A percentile compares a stretch with the other conserved stretches of the same genome.
Conservation (phyloP, 1,284 basidiomycete genomes). For the Sanghuangporus weigelae region DNA sequence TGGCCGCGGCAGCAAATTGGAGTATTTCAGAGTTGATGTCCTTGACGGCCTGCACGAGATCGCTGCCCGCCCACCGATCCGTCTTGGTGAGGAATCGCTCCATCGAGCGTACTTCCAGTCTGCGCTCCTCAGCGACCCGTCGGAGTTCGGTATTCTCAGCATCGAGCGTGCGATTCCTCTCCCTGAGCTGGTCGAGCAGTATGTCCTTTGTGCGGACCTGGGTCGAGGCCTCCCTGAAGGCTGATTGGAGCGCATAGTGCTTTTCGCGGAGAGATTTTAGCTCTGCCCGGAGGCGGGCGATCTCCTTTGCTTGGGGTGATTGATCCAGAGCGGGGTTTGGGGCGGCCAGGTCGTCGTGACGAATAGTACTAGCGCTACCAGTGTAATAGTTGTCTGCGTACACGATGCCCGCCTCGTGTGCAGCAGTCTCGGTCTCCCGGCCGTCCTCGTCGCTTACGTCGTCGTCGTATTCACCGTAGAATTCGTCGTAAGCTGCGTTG, state of each 20-base stretch:
- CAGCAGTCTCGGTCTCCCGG: not conserved
- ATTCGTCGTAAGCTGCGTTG: not conserved
- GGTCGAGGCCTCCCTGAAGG: conserved; percentile 8
- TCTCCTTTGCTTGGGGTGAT: conserved; percentile 12
- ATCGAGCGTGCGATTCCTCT: conserved; percentile 9
- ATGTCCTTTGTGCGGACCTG: conserved; percentile 11
- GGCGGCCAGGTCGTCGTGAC: not conserved
- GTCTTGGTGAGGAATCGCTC: conserved; percentile 68
- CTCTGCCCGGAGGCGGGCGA: conserved; percentile 15
- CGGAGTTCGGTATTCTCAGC: conserved; percentile 5
- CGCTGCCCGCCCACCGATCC: conserved; percentile 69
- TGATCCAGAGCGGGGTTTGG: conserved; percentile 12
- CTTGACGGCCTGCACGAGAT: conserved; percentile 70
- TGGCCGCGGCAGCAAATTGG: conserved; percentile 67
- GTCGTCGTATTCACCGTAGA: not conserved
- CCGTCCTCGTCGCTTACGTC: conserved; percentile 3
- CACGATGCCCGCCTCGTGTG: not conserved
- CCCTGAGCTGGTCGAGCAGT: conserved; percentile 11
- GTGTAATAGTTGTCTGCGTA: conserved; percentile 4
- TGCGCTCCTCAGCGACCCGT: conserved; percentile 28
- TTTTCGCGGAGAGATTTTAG: conserved; percentile 18
- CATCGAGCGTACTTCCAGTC: conserved; percentile 44
- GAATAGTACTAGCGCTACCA: not conserved
- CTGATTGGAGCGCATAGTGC: conserved; percentile 11
- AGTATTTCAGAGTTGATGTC: conserved; percentile 74